phyloP scores from a whole-genome alignment of 306 rosid species.

The Arachis stenosperma region DNA sequence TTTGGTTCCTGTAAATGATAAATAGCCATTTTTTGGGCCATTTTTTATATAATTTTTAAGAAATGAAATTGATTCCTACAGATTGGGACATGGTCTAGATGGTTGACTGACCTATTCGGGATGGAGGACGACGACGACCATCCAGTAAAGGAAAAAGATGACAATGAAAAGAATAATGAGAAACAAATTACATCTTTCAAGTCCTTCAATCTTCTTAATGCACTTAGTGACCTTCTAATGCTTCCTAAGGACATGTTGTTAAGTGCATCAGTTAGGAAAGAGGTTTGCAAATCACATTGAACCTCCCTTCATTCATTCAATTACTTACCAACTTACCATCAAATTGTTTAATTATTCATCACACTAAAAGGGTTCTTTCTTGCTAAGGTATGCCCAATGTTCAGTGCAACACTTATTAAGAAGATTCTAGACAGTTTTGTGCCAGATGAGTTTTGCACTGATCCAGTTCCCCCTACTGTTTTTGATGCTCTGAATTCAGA shows the following conservation, averaged over 20 bases:
- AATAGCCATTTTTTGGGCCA: too few species aligned
- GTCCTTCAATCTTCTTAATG: conserved; percentile 78
- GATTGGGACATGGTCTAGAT: conserved; percentile 92
- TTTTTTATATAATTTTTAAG: too few species aligned
- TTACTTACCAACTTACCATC: neutral
- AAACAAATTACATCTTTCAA: conserved; percentile 56
- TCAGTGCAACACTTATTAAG: conserved; percentile 65
- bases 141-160: conserved; percentile 44
- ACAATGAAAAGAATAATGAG: conserved; percentile 38
- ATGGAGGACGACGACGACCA: conserved; percentile 59
- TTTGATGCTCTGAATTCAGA: conserved; percentile 62
- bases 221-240: conserved; percentile 87
- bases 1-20: neutral
- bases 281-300: conserved; percentile 51
- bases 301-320: conserved; percentile 20
- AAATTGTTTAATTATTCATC: conserved; percentile 16
- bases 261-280: conserved; percentile 65
- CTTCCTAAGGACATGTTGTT: conserved; percentile 88
- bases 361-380: conserved; percentile 23
- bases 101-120: conserved; percentile 72
- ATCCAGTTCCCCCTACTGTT: conserved; percentile 68
- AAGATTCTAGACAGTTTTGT: conserved; percentile 62
- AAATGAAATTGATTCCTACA: conserved; percentile 2
- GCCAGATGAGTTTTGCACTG: conserved; percentile 79
- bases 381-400: conserved; percentile 77